Evolutionary conservation across 1,284 basidiomycete species (phyloP), one percentile per base, ranked within the genome.

Genomic region (Ustilago loliicola): DNA sequence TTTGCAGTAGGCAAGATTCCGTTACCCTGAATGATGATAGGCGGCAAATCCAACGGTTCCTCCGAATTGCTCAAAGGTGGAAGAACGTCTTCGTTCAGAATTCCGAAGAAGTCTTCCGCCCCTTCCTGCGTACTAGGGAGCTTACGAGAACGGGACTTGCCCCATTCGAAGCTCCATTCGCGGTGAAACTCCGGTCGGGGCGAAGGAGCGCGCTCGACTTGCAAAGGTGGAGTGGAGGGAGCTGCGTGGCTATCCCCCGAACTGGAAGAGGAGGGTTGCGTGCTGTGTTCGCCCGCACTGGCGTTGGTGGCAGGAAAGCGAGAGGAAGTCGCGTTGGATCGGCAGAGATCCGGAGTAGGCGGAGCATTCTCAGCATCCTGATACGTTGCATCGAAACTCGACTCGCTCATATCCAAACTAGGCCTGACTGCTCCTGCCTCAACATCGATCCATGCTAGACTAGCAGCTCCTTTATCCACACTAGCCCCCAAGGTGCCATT

Each of bases 21-120:
- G 45, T 66, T 77, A 23, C 54, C 27, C 29, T 60, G 48, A 15
- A 82, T 65, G 10, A 72, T 64, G 56, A 83, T 77, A 15, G 82
- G 82, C 7, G 82, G 82, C 63, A 83, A 63, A 27, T 83, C 82
- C 17, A 83, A 61, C 21, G 82, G 59, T 36, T 72, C 69, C 19
- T 79, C 59, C 10, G 77, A 68, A 7, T 68, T 74, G 53, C 66
- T 71, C 61, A 83, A 58, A 0, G 82, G 55, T 0, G 82, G 82
- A 13, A 82, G 67, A 13, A 57, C 50, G 25, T 65, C 65, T 36
- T 79, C 64, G 29, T 63, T 52, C 25, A 83, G 56, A 21, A 83
- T 80, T 25, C 82, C 82, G 50, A 83, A 83, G 53, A 83, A 83
- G 62, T 83, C 82, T 47, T 83, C 82, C n/a, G 79, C 75, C 25